phyloP scores from a whole-genome alignment of 177 flowering plant genomes.

The Vitis hybrid region DNA sequence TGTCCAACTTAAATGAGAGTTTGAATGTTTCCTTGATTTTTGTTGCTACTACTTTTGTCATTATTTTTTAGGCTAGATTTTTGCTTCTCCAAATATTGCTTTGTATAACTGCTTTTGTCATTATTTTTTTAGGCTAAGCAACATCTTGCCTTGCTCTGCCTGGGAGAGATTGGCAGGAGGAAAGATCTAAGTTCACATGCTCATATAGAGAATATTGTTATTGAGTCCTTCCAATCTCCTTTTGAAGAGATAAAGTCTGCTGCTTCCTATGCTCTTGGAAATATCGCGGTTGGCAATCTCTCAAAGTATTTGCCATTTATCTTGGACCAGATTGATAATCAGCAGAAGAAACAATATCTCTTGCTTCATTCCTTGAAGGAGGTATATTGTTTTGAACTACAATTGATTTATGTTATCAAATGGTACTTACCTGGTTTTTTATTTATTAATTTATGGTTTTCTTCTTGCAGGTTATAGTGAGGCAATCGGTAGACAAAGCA shows the following conservation, averaged over 20 bases:
- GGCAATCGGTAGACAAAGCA: conserved; percentile 87
- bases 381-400: conserved; percentile 38
- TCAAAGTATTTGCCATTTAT: conserved; percentile 91
- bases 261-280: conserved; percentile 98
- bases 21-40: background rate
- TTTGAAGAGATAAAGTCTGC: conserved; percentile 99
- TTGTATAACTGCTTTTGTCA: conserved; percentile 7
- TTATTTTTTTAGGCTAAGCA: conserved; percentile 70
- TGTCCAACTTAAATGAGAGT: no score
- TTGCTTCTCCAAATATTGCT: conserved; percentile 1
- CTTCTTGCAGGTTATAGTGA: conserved; percentile 81
- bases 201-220: conserved; percentile 83
- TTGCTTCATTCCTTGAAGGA: conserved; percentile 97
- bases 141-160: conserved; percentile 89
- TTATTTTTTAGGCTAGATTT: background rate
- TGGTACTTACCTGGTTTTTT: background rate
- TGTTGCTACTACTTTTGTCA: background rate
- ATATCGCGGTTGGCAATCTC: conserved; percentile 96
- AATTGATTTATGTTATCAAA: background rate
- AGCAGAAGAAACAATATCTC: conserved; percentile 95
- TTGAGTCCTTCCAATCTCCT: conserved; percentile 96
- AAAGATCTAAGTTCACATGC: conserved; percentile 87
- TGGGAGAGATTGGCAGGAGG: conserved; percentile 98
- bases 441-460: background rate
- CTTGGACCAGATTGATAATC: conserved; percentile 97